A percentile compares a stretch with the other conserved stretches of the same genome.
Evolutionary conservation across 805 yeast species (phyloP).

Genomic region (Yamadazyma sp.): DNA sequence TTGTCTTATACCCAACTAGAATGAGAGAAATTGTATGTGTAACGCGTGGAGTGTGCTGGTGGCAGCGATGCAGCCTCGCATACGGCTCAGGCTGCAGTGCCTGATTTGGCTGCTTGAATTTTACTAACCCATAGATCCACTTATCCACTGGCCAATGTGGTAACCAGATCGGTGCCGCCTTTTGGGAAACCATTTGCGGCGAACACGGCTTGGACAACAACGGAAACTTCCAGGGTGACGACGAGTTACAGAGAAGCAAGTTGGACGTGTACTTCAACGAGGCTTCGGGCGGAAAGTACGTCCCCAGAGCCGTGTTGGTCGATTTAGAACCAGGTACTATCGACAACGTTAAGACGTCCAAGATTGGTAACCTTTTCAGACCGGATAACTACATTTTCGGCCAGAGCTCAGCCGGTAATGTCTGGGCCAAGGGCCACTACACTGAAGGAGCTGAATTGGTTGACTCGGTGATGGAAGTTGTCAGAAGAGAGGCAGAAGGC

Average conservation of each 20-base stretch:
- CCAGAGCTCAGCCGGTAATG: conserved; percentile 91
- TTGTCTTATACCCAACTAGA: conserved; percentile 3
- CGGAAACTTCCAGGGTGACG: conserved; percentile 64
- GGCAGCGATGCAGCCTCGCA: too few species aligned
- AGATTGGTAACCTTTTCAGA: conserved; percentile 83
- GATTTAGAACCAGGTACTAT: conserved; percentile 95
- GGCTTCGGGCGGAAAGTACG: conserved; percentile 84
- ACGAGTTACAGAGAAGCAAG: conserved; percentile 47
- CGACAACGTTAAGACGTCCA: conserved; percentile 76
- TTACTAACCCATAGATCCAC: conserved; percentile 61
- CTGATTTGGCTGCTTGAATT: too few species aligned
- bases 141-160: conserved; percentile 98
- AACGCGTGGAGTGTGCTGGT: conserved; percentile 4
- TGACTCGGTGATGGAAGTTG: conserved; percentile 83
- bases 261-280: conserved; percentile 86
- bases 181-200: conserved; percentile 89
- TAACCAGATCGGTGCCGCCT: conserved; percentile 95
- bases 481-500: conserved; percentile 91
- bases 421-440: conserved; percentile 97
- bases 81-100: too few species aligned
- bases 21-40: conserved; percentile 20
- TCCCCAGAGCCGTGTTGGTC: conserved; percentile 89
- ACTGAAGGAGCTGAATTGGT: conserved; percentile 96
- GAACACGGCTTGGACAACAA: conserved; percentile 79
- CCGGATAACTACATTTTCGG: conserved; percentile 91